A percentile compares a stretch with the other conserved stretches of the same genome.
phyloP scores from a whole-genome alignment of 768 basidiomycete genomes.

The Boletus pseudo-olivaceus region DNA sequence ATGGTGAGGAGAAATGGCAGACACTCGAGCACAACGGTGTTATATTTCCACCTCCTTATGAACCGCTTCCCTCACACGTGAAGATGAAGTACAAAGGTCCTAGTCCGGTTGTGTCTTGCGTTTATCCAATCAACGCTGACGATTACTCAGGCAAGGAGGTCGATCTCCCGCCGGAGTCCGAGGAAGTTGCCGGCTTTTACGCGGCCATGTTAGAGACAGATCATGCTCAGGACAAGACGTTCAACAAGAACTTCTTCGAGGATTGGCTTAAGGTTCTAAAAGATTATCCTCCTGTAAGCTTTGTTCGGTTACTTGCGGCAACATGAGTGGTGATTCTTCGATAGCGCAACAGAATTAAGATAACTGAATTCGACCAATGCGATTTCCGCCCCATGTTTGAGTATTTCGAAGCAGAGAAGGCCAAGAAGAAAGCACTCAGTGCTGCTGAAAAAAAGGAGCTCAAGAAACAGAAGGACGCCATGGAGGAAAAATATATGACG shows the following conservation, averaged over 20 bases:
- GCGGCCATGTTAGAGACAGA: conserved; percentile 89
- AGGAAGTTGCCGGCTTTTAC: conserved; percentile 97
- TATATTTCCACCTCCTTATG: conserved; percentile 93
- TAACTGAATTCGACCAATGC: conserved; percentile 73
- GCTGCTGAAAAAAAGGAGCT: conserved; percentile 85
- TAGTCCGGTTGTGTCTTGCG: conserved; percentile 23
- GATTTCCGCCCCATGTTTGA: conserved; percentile 96
- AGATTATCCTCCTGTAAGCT: conserved; percentile 77
- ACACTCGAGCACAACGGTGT: conserved; percentile 96
- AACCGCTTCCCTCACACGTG: conserved; percentile 72
- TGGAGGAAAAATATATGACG: conserved; percentile 79
- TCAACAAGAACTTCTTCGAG: conserved; percentile 94
- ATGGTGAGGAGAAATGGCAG: conserved; percentile 84
- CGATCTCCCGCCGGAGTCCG: conserved; percentile 77
- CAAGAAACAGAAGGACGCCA: conserved; percentile 79
- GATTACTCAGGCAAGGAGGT: conserved; percentile 62
- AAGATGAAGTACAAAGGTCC: conserved; percentile 96
- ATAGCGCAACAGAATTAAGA: conserved; percentile 70
- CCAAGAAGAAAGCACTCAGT: conserved; percentile 85
- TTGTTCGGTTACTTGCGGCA: conserved; percentile 3
- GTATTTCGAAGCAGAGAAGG: conserved; percentile 88
- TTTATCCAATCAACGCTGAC: conserved; percentile 15
- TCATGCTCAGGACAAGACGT: conserved; percentile 82
- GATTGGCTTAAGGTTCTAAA: conserved; percentile 81
- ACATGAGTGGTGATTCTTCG: conserved; percentile 6